Percentiles rank a stretch among this genome's conserved stretches.
Conservation (phyloP, 1,284 basidiomycete genomes). For the Vanrija sp. region DNA sequence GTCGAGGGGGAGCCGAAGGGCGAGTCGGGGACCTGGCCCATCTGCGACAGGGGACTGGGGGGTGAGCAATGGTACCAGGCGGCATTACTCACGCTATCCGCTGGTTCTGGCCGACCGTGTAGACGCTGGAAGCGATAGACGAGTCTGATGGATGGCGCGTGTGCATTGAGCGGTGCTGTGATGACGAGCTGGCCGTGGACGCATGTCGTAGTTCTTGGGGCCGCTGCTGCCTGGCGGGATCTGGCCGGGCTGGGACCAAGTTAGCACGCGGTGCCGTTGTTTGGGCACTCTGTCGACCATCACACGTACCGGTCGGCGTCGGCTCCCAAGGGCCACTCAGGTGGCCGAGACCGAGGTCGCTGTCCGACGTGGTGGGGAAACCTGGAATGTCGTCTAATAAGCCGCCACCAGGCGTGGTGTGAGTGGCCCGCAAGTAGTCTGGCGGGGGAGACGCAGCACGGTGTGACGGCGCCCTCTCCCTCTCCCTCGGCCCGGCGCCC, state of each 20-base stretch:
- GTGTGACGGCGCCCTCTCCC: not conserved
- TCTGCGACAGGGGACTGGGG: conserved; percentile 37
- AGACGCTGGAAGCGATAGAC: conserved; percentile 39
- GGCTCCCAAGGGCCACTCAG: conserved; percentile 10
- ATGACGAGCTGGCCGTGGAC: conserved; percentile 12
- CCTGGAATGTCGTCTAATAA: conserved; percentile 22
- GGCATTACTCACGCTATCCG: conserved; percentile 14
- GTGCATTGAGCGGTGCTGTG: conserved; percentile 19
- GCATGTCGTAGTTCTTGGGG: not conserved
- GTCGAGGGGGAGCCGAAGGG: conserved; percentile 32
- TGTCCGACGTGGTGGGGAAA: conserved; percentile 19
- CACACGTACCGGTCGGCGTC: too few species aligned
- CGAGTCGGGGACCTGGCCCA: conserved; percentile 23
- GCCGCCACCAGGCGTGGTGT: conserved; percentile 7
- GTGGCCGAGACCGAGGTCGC: conserved; percentile 1
- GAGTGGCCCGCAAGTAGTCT: conserved; percentile 25
- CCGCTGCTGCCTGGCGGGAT: not conserved
- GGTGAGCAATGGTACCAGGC: not conserved
- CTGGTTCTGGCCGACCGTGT: conserved; percentile 22
- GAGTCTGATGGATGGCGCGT: conserved; percentile 43
- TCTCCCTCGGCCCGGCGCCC: not conserved
- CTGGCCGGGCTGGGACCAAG: not conserved
- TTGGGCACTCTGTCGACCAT: too few species aligned
- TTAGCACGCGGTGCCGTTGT: too few species aligned
- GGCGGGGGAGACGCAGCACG: conserved; percentile 16